Evolutionary conservation across 2,329 filamentous ascomycete genomes (phyloP).

Genomic region (Alternaria tenuissima): DNA sequence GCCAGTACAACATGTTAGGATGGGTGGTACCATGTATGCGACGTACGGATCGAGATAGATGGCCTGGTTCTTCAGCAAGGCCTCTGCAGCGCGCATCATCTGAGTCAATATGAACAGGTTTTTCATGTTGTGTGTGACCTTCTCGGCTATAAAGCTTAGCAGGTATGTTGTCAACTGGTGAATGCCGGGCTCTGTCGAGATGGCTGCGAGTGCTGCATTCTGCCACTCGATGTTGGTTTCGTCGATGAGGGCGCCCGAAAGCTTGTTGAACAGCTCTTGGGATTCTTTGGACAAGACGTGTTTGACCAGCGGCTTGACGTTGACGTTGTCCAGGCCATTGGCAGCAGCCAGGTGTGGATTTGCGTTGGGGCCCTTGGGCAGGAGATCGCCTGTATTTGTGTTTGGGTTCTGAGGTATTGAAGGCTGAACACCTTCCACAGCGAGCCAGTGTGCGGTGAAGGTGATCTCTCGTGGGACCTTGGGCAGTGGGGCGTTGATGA

Average conservation of each 20-base stretch:
- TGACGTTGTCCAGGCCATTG: slow-evolving; percentile 81
- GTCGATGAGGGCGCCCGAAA: slow-evolving; percentile 86
- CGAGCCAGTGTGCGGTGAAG: slow-evolving; percentile 96
- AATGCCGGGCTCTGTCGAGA: slow-evolving; percentile 87
- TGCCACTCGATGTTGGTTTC: slow-evolving; percentile 87
- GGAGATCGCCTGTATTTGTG: slow-evolving; percentile 83
- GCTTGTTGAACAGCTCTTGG: slow-evolving; percentile 95
- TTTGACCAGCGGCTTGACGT: slow-evolving; percentile 90
- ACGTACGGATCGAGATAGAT: slow-evolving; percentile 78
- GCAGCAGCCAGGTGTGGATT: slow-evolving; percentile 85
- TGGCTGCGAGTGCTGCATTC: slow-evolving; percentile 82
- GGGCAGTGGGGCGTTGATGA: slow-evolving; percentile 94
- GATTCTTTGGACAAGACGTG: slow-evolving; percentile 96
- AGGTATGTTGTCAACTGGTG: slow-evolving; percentile 98
- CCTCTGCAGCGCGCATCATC: slow-evolving; percentile 89
- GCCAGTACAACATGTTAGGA: slow-evolving; percentile 89
- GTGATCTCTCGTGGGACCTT: slow-evolving; percentile 93
- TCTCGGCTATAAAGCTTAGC: slow-evolving; percentile 92
- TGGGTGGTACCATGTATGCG: slow-evolving; percentile 78
- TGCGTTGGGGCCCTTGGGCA: slow-evolving; percentile 88
- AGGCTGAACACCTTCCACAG: slow-evolving; percentile 95
- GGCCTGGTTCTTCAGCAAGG: slow-evolving; percentile 82
- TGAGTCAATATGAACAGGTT: slow-evolving; percentile 87
- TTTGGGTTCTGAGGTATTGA: slow-evolving; percentile 97
- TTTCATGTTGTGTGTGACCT: slow-evolving; percentile 92